These are phyloP conservation scores for Cercophora sp. DNA, from an alignment of 495 filamentous ascomycete genomes.

Conservation along the genomic window DNA sequence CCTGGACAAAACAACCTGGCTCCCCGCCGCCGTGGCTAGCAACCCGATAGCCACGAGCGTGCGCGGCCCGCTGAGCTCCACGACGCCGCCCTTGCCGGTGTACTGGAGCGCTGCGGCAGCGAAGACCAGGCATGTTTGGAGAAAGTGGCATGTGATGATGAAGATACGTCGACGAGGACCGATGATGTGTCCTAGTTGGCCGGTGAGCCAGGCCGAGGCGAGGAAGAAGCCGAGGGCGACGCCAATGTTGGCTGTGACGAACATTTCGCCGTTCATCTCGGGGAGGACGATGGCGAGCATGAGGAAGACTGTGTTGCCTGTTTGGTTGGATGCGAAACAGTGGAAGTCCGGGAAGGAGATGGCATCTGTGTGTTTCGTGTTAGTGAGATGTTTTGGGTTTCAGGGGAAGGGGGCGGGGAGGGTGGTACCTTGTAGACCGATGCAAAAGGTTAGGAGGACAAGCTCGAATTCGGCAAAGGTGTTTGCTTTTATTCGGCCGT, in stretches of 20 bases:
- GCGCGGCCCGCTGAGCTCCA: slow-evolving; percentile 25
- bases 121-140: slow-evolving; percentile 55
- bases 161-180: slow-evolving; percentile 48
- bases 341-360: slow-evolving; percentile 58
- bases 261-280: slow-evolving; percentile 43
- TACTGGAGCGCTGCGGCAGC: slow-evolving; percentile 47
- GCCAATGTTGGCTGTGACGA: slow-evolving; percentile 50
- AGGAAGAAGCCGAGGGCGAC: slow-evolving; percentile 54
- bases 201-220: slow-evolving; percentile 47
- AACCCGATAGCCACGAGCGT: slow-evolving; percentile 46
- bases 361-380: slow-evolving; percentile 39
- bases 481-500: slow-evolving; percentile 32
- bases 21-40: slow-evolving; percentile 54
- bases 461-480: slow-evolving; percentile 39
- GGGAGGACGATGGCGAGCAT: slow-evolving; percentile 52
- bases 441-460: slow-evolving; percentile 42
- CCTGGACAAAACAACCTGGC: slow-evolving; percentile 55
- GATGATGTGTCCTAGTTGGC: slow-evolving; percentile 52
- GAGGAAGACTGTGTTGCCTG: slow-evolving; percentile 58
- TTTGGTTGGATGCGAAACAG: slow-evolving; percentile 65
- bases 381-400: too few relatives aligned
- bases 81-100: slow-evolving; percentile 17
- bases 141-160: slow-evolving; percentile 47
- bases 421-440: slow-evolving; percentile 32
- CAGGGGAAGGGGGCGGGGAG: not conserved